Evolutionary conservation across 2,329 filamentous ascomycete species (phyloP), one percentile per base, ranked within the genome.

Genomic region (Trichoderma koningiopsis): DNA sequence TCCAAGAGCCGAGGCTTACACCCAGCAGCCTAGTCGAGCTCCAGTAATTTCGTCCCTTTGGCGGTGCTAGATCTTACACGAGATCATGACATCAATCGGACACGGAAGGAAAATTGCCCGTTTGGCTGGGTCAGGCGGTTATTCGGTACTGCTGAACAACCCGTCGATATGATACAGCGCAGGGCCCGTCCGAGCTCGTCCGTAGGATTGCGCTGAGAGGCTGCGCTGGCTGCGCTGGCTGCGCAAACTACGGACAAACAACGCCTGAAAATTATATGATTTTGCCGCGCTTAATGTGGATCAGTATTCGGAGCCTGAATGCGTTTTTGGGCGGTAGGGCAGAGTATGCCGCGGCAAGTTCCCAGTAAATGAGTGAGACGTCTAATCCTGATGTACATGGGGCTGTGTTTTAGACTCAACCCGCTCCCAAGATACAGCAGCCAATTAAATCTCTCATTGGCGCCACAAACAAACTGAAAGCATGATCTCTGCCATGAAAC

Each of bases 151-250:
- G 47, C 19, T 52, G 33, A n/a, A 62, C 43, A 35, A 11, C 43
- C 59, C 59, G 59, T 35, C 29, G 40, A 62, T 24, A 10, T 19
- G 40, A 43, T 43, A 8, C 6, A n/a, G 40, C 22, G 29, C n/a
- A 49, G 29, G 35, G 29, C 43, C 16, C 14, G 43, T 24, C 59
- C 59, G 59, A 62, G 33, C 59, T 62, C 59, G 59, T 62, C 59
- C 59, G 59, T n/a, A 56, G 40, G 40, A 10, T 16, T 56, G 43
- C n/a, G 19, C 43, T 22, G n/a, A 1, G 4, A 49, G 19, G 47
- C 22, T 5, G 43, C n/a, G n/a, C 43, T n/a, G n/a, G n/a, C n/a
- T n/a, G 43, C 43, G 19, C 19, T 47, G 43, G 19, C 3, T 10
- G 43, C n/a, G n/a, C 43, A 10, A 49, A 49, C 47, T 4, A 49